Evolutionary conservation across 192 early-diverging fungal genomes (phyloP), one percentile per base, ranked within the genome.

Genomic region (Phlyctochytrium planicorne): DNA sequence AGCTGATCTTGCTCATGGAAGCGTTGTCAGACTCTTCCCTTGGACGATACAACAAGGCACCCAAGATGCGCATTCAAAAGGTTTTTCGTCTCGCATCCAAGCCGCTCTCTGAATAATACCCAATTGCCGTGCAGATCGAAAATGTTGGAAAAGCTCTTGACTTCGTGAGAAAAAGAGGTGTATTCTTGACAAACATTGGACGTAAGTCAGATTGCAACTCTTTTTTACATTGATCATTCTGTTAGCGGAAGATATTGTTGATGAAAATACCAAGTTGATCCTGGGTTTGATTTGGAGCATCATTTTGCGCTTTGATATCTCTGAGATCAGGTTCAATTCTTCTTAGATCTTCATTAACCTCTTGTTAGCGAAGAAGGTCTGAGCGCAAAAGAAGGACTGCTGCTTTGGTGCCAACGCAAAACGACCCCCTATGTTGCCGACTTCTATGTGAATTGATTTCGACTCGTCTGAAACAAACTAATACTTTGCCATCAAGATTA

Each of bases 231-330:
- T 53, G 67, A 24, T 53, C 33, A 66, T 24, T 76, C 2, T 35
- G 4, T n/a, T 75, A 74, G 10, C 40, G 10, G 40, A 10, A 64
- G 96, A 98, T 84, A 97, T 98, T 73, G 94, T 96, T 24, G 94
- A 97, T 74, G 77, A 82, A 3, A 97, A 96, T 79, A 65, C 76
- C 34, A 98, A 97, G 82, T 85, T 98, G 68, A 90, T 94, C 63
- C 80, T 98, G 16, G 96, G 96, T 17, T 87, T 98, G 86, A 91
- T 98, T 65, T 98, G 96, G 96, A 93, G 89, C 3, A 91, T 98
- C 68, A 98, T 98, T 80, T 82, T 98, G 67, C 87, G 96, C 68
- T 98, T 98, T 74, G 91, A 93, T 27, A 98, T 98, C 74, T 90
- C 91, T 34, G 93, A 93, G 65, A 97, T 97, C n/a, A n/a, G n/a